Evolutionary conservation across 768 basidiomycete genomes (phyloP), one percentile per base, ranked within the genome.

Genomic region (Xanthoconium purpureum): DNA sequence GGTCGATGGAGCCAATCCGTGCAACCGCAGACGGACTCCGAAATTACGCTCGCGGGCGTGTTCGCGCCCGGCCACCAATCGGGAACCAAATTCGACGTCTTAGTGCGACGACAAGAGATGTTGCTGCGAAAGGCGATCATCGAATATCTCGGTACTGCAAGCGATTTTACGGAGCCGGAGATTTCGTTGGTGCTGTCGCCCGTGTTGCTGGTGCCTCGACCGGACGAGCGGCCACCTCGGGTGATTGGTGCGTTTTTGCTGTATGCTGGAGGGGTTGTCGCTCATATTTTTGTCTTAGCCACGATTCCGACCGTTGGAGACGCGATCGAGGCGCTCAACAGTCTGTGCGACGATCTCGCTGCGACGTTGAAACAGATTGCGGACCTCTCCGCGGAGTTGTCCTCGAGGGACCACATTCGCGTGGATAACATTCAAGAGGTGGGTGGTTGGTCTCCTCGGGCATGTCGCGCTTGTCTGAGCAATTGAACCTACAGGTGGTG

Each of bases 301-400:
- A 87, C 87, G 9, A 80, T 89, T 17, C 91, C 91, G 11, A 88
- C 86, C 0, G 75, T 93, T 4, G 87, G 88, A 4, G 87, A 91
- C 63, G 81, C 84, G 3, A 78, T 91, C 24, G 83, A 86, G 49
- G 83, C 87, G 0, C 73, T 92, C 43, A 80, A 82, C 37, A 77
- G 80, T 43, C 77, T 92, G 3, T 81, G 82, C 51, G 77, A 75
- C 9, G 84, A 88, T 58, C 80, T 95, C 3, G 67, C 79, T 0
- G 77, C 77, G 32, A 82, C 78, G 2, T 68, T 91, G 55, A 83
- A 84, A 57, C 84, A 89, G 57, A 86, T 91, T 32, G 72, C 77
- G 4, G 84, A 85, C 62, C 73, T 94, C 14, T 78, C 82, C 6
- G 84, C 84, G 0, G 90, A 93, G 69, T 72, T 95, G 29, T 79